Conservation (phyloP, 129 eudicot species). For the Mikania micrantha region DNA sequence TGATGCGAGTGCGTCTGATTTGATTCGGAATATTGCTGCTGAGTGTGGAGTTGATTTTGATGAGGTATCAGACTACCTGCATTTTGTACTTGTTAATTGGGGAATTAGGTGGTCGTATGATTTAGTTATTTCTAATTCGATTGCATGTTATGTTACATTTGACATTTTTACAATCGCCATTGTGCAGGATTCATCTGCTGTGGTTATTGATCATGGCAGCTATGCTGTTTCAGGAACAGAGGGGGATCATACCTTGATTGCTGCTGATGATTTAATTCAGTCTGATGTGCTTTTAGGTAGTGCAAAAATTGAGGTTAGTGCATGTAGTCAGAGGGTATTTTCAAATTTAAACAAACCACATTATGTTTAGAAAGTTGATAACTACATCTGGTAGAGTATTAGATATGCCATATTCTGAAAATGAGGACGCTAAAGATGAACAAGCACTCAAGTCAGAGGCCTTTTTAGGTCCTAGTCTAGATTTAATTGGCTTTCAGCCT, state of each 20-base stretch:
- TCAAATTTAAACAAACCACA: background rate
- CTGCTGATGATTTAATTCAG: constrained; percentile 40
- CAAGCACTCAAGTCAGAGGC: no score
- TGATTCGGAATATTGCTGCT: constrained; percentile 75
- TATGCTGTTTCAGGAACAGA: constrained; percentile 46
- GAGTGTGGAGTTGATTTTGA: constrained; percentile 91
- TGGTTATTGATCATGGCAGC: constrained; percentile 49
- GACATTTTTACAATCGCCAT: background rate
- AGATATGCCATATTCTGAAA: background rate
- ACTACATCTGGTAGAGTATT: background rate
- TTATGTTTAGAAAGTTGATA: background rate
- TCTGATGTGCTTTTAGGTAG: constrained; percentile 45
- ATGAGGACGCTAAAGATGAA: background rate
- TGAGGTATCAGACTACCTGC: constrained; percentile 53
- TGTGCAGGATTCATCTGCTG: constrained; percentile 38
- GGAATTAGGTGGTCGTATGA: background rate
- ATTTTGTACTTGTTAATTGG: background rate
- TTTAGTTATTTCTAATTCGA: background rate
- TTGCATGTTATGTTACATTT: background rate
- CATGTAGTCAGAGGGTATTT: constrained; percentile 3
- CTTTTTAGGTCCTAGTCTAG: no score
- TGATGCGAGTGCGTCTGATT: constrained; percentile 82
- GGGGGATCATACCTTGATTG: constrained; percentile 48
- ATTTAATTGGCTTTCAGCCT: no score
- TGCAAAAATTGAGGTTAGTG: constrained; percentile 43